Percentiles rank a stretch among this genome's conserved stretches.
These are phyloP conservation scores for Globisporangium nunn DNA, from an alignment of 352 stramenopile species.

Conservation along the genomic window DNA sequence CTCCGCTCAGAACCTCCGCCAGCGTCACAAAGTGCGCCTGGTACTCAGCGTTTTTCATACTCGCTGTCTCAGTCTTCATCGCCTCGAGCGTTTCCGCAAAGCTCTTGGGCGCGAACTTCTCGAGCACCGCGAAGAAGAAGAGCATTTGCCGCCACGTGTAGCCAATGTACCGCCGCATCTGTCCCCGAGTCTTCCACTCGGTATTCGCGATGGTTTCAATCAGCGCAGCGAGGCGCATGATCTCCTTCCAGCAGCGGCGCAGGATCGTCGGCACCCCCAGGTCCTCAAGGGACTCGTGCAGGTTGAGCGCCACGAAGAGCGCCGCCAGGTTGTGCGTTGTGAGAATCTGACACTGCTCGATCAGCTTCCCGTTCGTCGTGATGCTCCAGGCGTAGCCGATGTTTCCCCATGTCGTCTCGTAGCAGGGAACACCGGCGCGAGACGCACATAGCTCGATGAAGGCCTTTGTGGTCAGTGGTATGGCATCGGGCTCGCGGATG, in stretches of 20 bases:
- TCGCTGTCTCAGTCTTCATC: background rate
- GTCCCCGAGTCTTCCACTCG: background rate
- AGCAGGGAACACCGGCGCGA: background rate
- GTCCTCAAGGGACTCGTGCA: conserved; percentile 1
- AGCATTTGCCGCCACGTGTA: conserved; percentile 15
- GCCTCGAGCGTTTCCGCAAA: background rate
- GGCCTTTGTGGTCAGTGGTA: background rate
- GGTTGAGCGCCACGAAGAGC: conserved; percentile 9
- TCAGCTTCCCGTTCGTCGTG: conserved; percentile 8
- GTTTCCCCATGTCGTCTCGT: background rate
- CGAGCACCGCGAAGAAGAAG: conserved; percentile 18
- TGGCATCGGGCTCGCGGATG: background rate
- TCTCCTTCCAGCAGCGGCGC: background rate
- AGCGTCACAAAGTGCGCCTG: conserved; percentile 2
- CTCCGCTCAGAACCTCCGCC: background rate
- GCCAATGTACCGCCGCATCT: conserved; percentile 9
- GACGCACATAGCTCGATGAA: conserved; percentile 1
- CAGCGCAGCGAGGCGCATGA: conserved; percentile 1
- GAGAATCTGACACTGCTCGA: conserved; percentile 19
- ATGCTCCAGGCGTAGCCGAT: background rate
- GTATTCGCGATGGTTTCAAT: background rate
- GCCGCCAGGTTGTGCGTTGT: conserved; percentile 19
- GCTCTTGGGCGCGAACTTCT: conserved; percentile 8
- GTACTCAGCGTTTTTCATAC: background rate
- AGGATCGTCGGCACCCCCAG: conserved; percentile 13